Evolutionary conservation across 2,329 filamentous ascomycete genomes (phyloP).

Genomic region (Fusarium mangiferae): DNA sequence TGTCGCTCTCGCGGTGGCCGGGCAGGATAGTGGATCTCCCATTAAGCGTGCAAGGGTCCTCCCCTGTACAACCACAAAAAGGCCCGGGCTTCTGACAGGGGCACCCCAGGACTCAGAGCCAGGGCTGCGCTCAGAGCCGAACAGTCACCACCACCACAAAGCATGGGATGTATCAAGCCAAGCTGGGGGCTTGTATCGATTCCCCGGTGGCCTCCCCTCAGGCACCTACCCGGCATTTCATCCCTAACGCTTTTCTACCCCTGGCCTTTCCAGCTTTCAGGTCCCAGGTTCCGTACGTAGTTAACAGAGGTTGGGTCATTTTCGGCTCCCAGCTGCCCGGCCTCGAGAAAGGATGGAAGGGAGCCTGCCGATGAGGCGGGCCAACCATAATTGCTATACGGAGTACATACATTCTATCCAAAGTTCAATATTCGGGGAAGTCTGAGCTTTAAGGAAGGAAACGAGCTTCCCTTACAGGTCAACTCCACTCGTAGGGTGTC

Average conservation of each 20-base stretch:
- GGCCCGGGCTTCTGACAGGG: conserved; percentile 28
- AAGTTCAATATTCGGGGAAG: conserved; percentile 10
- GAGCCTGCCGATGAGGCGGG: conserved; percentile 21
- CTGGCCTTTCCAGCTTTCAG: conserved; percentile 25
- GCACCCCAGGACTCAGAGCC: conserved; percentile 8
- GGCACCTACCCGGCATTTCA: conserved; percentile 20
- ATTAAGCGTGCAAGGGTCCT: conserved; percentile 28
- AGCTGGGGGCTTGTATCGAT: conserved; percentile 10
- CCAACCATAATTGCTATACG: neutral
- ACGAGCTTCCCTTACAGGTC: conserved; percentile 12
- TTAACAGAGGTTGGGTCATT: neutral
- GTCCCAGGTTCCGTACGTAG: neutral
- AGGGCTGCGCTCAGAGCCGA: conserved; percentile 27
- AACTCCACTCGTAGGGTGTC: conserved; percentile 25
- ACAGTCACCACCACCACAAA: neutral
- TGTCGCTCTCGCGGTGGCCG: conserved; percentile 33
- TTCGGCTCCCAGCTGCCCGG: conserved; percentile 16
- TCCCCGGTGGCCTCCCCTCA: conserved; percentile 7
- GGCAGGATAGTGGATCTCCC: conserved; percentile 31
- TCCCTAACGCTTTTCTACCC: conserved; percentile 17
- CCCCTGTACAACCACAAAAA: conserved; percentile 24
- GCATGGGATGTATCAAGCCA: conserved; percentile 6
- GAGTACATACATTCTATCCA: neutral
- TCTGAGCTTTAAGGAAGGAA: neutral
- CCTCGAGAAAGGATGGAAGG: conserved; percentile 1